Conservation (phyloP, 495 filamentous ascomycete species). For the Penicillium taxi region DNA sequence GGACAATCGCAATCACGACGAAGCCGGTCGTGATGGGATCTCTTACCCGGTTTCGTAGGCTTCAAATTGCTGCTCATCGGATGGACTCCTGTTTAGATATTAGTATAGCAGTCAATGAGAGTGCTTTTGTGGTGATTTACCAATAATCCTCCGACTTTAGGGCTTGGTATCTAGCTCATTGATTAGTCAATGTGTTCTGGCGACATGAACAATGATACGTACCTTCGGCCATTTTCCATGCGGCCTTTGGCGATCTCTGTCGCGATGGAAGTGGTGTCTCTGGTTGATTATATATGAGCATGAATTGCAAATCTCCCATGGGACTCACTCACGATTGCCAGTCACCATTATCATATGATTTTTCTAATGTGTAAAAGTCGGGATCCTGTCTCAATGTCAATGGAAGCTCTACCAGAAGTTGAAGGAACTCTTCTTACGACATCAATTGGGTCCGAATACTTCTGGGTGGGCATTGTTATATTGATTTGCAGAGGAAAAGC, state of each 20-base stretch:
- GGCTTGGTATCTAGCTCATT: slow-evolving; percentile 3
- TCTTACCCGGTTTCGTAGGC: slow-evolving; percentile 5
- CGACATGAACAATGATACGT: neutral
- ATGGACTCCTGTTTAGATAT: slow-evolving; percentile 1
- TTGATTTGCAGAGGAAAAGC: no score
- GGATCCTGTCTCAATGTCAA: no score
- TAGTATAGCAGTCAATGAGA: neutral
- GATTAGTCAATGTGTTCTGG: neutral
- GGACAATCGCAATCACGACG: neutral
- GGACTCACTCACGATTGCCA: slow-evolving; percentile 3
- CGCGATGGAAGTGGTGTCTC: slow-evolving; percentile 4
- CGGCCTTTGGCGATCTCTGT: slow-evolving; percentile 2
- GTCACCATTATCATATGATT: no score
- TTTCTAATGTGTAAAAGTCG: no score
- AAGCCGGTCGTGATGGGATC: neutral
- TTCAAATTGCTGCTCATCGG: slow-evolving; percentile 7
- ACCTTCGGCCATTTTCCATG: slow-evolving; percentile 5
- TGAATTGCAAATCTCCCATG: no score
- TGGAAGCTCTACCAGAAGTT: no score
- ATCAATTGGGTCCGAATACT: no score
- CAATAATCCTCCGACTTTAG: neutral
- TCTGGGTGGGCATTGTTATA: no score
- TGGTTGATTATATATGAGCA: neutral
- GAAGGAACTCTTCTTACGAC: no score
- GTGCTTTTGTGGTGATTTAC: neutral